phyloP scores from a whole-genome alignment of 352 stramenopile species.

The Blastocystis sp. region DNA sequence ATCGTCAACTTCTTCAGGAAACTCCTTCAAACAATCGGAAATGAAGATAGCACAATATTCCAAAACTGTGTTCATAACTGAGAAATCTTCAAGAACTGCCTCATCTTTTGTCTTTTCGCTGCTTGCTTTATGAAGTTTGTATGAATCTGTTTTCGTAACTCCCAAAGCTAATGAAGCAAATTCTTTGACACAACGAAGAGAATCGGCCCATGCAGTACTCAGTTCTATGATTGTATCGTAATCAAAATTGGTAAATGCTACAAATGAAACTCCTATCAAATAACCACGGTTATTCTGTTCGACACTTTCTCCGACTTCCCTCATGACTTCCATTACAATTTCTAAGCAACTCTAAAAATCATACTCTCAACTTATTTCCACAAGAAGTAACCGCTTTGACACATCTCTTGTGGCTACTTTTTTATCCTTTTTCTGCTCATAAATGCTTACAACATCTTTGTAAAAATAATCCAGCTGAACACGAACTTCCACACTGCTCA shows the following conservation, averaged over 20 bases:
- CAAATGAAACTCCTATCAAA: background rate
- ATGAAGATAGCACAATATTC: slow-evolving; percentile 27
- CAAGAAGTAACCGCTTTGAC: background rate
- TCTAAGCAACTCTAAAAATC: background rate
- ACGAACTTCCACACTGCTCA: background rate
- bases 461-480: slow-evolving; percentile 35
- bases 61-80: background rate
- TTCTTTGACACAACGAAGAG: background rate
- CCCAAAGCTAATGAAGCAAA: background rate
- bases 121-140: background rate
- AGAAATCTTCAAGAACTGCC: background rate
- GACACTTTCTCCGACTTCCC: slow-evolving; percentile 19
- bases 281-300: background rate
- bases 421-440: background rate
- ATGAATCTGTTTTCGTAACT: slow-evolving; percentile 24
- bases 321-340: slow-evolving; percentile 15
- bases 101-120: background rate
- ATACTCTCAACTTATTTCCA: background rate
- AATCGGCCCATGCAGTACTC: slow-evolving; percentile 16
- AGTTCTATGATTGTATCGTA: slow-evolving; percentile 9
- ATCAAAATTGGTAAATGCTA: slow-evolving; percentile 32
- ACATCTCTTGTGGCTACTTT: background rate
- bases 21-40: slow-evolving; percentile 15
- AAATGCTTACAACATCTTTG: slow-evolving; percentile 23
- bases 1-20: slow-evolving; percentile 37